Conservation (phyloP, 805 yeast genomes). For the Starmerella stellata region DNA sequence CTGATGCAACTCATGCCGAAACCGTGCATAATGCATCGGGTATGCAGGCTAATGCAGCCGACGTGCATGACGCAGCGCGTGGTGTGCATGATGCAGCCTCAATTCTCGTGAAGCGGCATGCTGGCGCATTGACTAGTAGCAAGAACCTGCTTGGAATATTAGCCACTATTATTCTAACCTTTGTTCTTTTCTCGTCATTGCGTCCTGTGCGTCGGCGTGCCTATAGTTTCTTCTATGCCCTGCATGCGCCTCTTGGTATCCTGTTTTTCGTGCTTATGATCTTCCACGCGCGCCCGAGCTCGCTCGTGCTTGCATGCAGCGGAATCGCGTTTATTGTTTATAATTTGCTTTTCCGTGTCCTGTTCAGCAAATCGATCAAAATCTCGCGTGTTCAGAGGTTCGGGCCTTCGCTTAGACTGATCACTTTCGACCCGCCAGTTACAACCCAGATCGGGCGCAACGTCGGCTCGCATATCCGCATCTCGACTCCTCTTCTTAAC, state of each 20-base stretch:
- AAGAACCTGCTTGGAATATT: constrained; percentile 51
- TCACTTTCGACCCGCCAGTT: constrained; percentile 26
- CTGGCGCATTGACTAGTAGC: constrained; percentile 4
- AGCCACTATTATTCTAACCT: constrained; percentile 30
- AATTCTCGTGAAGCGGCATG: constrained; percentile 7
- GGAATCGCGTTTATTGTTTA: constrained; percentile 35
- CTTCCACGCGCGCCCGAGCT: constrained; percentile 68
- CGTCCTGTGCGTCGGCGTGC: constrained; percentile 42
- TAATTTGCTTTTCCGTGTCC: constrained; percentile 40
- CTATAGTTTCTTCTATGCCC: constrained; percentile 47
- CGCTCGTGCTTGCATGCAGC: constrained; percentile 36
- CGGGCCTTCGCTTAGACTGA: constrained; percentile 30
- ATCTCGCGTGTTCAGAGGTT: constrained; percentile 21
- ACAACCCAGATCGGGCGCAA: constrained; percentile 20
- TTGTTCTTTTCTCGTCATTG: constrained; percentile 52
- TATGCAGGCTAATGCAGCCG: no score
- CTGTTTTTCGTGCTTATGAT: constrained; percentile 37
- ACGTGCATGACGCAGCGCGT: not conserved
- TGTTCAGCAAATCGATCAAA: constrained; percentile 11
- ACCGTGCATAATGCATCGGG: not conserved
- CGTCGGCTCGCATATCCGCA: constrained; percentile 32
- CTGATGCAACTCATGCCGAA: not conserved
- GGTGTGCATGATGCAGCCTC: not conserved
- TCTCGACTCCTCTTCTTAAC: constrained; percentile 16
- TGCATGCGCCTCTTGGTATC: constrained; percentile 69